Conservation (phyloP, 1,139 yeast genomes). For the Saccharomyces hybrid region DNA sequence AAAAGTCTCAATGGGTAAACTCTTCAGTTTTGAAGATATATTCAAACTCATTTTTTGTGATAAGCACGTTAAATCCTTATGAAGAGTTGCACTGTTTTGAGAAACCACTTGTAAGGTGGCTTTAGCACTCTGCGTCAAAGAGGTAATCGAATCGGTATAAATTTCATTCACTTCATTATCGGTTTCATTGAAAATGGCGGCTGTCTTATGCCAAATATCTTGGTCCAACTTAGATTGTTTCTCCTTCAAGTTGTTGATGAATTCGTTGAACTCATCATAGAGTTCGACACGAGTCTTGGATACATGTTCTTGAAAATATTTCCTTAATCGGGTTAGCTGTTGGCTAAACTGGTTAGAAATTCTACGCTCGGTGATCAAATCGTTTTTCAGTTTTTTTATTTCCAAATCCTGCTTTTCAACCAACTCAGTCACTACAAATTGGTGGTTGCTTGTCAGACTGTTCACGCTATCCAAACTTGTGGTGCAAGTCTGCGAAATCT, state of each 20-base stretch:
- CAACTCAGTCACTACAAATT: neutral
- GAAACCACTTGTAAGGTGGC: neutral
- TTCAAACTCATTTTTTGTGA: neutral
- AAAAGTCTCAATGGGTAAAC: neutral
- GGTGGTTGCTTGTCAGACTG: neutral
- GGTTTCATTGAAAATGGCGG: slow-evolving; percentile 1
- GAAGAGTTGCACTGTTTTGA: neutral
- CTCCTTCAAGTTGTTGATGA: slow-evolving; percentile 1
- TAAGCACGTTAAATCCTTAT: neutral
- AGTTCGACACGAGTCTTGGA: neutral
- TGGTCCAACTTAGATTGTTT: slow-evolving; percentile 7
- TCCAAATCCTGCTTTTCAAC: neutral
- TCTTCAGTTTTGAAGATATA: neutral
- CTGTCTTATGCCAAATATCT: slow-evolving; percentile 2
- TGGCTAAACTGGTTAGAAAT: neutral
- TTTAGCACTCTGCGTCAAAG: neutral
- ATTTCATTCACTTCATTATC: neutral
- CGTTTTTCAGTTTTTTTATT: neutral
- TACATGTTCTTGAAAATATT: neutral
- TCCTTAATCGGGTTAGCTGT: neutral
- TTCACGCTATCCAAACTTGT: neutral
- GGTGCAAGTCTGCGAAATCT: neutral
- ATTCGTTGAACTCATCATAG: neutral
- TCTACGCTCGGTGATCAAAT: neutral
- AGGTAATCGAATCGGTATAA: neutral